These are phyloP conservation scores for Fusarium vanettenii DNA, from an alignment of 2,329 filamentous ascomycete species.

Conservation along the genomic window DNA sequence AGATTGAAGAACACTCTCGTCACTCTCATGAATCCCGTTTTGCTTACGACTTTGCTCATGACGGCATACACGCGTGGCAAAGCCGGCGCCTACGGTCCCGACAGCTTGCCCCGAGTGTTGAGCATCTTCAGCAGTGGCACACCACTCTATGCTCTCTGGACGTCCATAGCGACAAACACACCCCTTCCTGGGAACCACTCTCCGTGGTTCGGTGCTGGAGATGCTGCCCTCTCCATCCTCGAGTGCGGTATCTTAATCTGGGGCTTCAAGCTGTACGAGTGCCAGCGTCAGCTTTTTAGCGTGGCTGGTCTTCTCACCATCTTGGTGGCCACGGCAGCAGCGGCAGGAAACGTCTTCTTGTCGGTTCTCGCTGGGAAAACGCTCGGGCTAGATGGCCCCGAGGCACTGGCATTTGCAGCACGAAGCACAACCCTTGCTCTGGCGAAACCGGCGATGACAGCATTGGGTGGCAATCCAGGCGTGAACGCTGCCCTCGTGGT, in stretches of 20 bases:
- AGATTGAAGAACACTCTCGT: constrained; percentile 48
- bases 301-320: constrained; percentile 54
- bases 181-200: constrained; percentile 25
- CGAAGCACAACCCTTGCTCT: constrained; percentile 63
- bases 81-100: constrained; percentile 43
- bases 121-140: constrained; percentile 49
- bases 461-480: constrained; percentile 57
- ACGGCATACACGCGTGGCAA: constrained; percentile 58
- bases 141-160: constrained; percentile 52
- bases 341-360: constrained; percentile 56
- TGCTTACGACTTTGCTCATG: constrained; percentile 59
- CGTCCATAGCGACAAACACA: constrained; percentile 19
- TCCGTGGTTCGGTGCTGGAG: constrained; percentile 59
- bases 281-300: constrained; percentile 59
- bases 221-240: constrained; percentile 60
- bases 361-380: constrained; percentile 52
- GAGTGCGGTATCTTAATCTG: constrained; percentile 64
- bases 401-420: constrained; percentile 60
- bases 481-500: constrained; percentile 64
- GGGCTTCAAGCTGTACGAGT: constrained; percentile 66
- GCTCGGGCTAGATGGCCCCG: constrained; percentile 50
- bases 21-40: constrained; percentile 60
- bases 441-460: constrained; percentile 58
- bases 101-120: constrained; percentile 46
- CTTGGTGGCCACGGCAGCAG: constrained; percentile 50